phyloP scores from a whole-genome alignment of 75 land plant species.

The Isoetes taiwanensis region DNA sequence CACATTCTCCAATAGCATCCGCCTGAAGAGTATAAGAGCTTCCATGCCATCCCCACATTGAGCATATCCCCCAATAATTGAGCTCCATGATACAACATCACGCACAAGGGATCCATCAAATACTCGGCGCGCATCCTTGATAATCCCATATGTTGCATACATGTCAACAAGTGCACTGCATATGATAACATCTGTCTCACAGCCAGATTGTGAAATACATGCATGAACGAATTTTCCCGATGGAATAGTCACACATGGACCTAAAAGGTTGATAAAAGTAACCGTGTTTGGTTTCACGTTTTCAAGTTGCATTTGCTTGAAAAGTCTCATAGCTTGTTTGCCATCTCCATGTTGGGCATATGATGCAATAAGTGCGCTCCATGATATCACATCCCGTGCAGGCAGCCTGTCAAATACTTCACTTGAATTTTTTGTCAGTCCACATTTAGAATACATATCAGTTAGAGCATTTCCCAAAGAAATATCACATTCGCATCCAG shows the following conservation, averaged over 20 bases:
- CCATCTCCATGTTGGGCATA: background rate
- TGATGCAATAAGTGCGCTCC: background rate
- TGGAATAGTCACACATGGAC: background rate
- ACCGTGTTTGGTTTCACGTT: no score
- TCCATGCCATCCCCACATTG: no score
- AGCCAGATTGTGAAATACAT: background rate
- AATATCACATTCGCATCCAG: background rate
- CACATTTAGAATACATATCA: background rate
- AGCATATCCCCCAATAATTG: no score
- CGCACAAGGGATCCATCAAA: background rate
- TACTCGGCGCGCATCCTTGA: background rate
- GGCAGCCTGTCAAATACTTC: background rate
- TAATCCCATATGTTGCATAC: background rate
- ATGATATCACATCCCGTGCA: background rate
- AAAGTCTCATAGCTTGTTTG: background rate
- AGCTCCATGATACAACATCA: conserved; percentile 2
- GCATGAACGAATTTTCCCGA: background rate
- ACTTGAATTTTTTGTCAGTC: background rate
- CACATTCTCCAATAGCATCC: no score
- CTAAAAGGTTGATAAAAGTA: no score
- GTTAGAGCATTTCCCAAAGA: background rate
- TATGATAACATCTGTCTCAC: background rate
- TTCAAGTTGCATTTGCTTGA: background rate
- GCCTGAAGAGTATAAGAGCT: no score
- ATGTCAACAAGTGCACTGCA: background rate